These are phyloP conservation scores for cucumber (Cucumis sativus) DNA, from an alignment of 306 rosid genomes.

Conservation along the genomic window DNA sequence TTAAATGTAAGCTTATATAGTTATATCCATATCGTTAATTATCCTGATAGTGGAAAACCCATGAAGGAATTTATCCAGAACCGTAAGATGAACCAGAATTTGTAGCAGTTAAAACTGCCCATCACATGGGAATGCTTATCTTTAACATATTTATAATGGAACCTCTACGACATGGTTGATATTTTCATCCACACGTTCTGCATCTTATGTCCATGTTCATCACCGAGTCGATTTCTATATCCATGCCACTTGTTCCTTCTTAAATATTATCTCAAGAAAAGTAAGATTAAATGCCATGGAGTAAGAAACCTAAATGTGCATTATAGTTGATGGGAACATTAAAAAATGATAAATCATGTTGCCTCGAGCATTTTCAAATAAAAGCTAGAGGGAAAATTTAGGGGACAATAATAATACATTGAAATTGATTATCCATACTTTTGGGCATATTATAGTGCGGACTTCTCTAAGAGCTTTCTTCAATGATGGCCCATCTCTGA, in stretches of 20 bases:
- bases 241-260: neutral
- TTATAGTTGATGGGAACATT: neutral
- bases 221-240: neutral
- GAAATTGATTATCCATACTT: conserved; percentile 30
- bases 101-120: neutral
- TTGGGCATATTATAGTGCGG: conserved; percentile 75
- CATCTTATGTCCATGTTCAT: neutral
- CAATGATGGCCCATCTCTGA: conserved; percentile 45
- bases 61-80: neutral
- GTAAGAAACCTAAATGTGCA: neutral
- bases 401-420: neutral
- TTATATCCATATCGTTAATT: neutral
- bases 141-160: neutral
- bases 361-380: neutral
- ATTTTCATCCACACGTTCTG: neutral
- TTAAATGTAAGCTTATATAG: neutral
- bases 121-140: neutral
- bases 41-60: neutral
- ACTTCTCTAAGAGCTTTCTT: conserved; percentile 75
- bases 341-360: neutral
- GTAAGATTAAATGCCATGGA: neutral
- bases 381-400: neutral
- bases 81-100: neutral
- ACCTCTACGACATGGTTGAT: neutral
- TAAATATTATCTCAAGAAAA: neutral